Percentiles rank a stretch among this genome's conserved stretches.
Conservation (phyloP, 208 protist species). For the Strigomonas culicis region DNA sequence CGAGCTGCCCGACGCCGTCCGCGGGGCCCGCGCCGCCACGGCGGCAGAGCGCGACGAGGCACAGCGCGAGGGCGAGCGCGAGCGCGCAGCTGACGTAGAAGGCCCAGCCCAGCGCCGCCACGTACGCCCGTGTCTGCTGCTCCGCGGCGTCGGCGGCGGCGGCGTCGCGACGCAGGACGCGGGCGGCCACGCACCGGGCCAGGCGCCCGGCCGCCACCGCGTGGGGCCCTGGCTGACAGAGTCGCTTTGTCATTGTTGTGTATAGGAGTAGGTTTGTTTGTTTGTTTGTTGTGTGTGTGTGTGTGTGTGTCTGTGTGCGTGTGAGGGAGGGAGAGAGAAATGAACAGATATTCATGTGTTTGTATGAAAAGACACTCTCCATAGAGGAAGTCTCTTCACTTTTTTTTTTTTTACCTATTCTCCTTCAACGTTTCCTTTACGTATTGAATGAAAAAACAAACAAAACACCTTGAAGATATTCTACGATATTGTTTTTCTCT, state of each 20-base stretch:
- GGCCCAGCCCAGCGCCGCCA: slow-evolving; percentile 26
- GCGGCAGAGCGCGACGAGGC: slow-evolving; percentile 6
- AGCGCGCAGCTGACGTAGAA: slow-evolving; percentile 13
- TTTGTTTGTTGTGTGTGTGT: background rate
- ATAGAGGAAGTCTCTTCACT: background rate
- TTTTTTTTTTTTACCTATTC: background rate
- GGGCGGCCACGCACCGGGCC: no score
- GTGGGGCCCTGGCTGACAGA: no score
- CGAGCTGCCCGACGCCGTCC: slow-evolving; percentile 8
- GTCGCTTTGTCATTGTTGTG: no score
- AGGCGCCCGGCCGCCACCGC: no score
- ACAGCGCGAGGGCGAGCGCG: slow-evolving; percentile 7
- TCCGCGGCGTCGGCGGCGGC: slow-evolving; percentile 42
- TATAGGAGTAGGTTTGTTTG: no score
- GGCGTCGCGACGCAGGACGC: no score
- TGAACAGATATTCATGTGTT: background rate
- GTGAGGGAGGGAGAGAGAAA: slow-evolving; percentile 10
- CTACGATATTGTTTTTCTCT: background rate
- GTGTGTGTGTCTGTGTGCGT: slow-evolving; percentile 2
- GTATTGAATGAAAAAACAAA: background rate
- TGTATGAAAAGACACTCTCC: background rate
- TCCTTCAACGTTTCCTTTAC: background rate
- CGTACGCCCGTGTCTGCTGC: slow-evolving; percentile 57
- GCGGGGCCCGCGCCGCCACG: slow-evolving; percentile 20
- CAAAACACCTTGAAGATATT: slow-evolving; percentile 1